Conservation (phyloP, 495 filamentous ascomycete genomes). For the Aspergillus sclerotioniger region DNA sequence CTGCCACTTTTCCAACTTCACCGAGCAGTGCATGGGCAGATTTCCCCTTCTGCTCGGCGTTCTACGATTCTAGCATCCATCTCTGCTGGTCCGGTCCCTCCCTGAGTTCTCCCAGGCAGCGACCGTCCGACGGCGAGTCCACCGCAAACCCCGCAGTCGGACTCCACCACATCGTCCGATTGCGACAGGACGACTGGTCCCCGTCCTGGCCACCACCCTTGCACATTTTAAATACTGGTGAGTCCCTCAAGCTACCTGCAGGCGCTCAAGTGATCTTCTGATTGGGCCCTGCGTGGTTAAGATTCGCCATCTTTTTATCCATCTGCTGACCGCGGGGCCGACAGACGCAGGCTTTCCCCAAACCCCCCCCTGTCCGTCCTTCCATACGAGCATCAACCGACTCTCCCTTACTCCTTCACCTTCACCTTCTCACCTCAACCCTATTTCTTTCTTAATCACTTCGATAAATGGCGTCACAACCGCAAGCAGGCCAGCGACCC, state of each 20-base stretch:
- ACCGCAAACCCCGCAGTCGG: slow-evolving; percentile 1
- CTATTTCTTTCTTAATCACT: neutral
- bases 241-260: neutral
- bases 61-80: no score
- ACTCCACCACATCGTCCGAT: neutral
- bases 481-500: slow-evolving; percentile 44
- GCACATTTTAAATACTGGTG: neutral
- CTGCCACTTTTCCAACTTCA: no score
- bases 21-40: neutral
- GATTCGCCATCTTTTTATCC: neutral
- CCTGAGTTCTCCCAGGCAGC: no score
- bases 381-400: neutral
- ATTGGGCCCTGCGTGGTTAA: neutral
- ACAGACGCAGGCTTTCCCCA: neutral
- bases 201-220: neutral
- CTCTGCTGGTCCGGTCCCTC: no score
- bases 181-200: slow-evolving; percentile 1
- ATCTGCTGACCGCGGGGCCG: slow-evolving; percentile 4
- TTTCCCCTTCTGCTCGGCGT: neutral
- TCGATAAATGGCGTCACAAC: slow-evolving; percentile 39
- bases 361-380: neutral
- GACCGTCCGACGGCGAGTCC: neutral
- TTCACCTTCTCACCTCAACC: slow-evolving; percentile 4
- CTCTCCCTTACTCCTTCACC: neutral
- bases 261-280: neutral